Evolutionary conservation across 352 stramenopile species (phyloP).

Genomic region (Pythium scleroteichum): DNA sequence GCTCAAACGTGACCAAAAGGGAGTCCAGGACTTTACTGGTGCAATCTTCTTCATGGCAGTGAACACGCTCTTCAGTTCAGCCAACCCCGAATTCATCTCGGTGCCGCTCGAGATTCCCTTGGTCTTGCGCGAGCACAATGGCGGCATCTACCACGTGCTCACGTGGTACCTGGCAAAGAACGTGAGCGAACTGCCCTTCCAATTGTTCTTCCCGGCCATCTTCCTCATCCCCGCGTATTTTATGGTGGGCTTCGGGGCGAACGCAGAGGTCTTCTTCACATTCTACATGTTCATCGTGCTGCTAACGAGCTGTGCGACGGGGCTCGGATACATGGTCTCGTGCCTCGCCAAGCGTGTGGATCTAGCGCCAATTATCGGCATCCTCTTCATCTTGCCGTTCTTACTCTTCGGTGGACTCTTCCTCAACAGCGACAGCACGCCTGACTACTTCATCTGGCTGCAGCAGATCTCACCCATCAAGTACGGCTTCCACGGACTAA

Average conservation of each 20-base stretch:
- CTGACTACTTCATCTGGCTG: conserved; percentile 45
- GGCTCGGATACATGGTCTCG: conserved; percentile 42
- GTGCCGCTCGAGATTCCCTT: conserved; percentile 37
- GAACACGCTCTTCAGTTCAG: conserved; percentile 28
- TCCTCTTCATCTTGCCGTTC: conserved; percentile 38
- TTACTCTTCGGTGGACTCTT: conserved; percentile 44
- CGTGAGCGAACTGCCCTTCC: conserved; percentile 33
- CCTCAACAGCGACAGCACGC: conserved; percentile 37
- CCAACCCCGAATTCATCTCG: conserved; percentile 36
- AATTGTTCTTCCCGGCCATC: conserved; percentile 33
- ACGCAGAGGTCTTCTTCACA: conserved; percentile 36
- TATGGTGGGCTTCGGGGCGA: conserved; percentile 36
- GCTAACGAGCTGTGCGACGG: conserved; percentile 27
- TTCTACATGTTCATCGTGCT: conserved; percentile 41
- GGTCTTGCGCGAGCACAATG: conserved; percentile 36
- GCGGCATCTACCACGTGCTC: conserved; percentile 30
- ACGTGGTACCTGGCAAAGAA: conserved; percentile 42
- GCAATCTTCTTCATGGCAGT: conserved; percentile 44
- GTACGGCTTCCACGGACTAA: conserved; percentile 39
- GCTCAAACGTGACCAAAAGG: conserved; percentile 47
- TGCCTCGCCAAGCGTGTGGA: conserved; percentile 34
- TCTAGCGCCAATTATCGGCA: conserved; percentile 35
- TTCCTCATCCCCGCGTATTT: conserved; percentile 36
- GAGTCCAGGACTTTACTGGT: conserved; percentile 55
- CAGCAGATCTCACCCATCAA: conserved; percentile 42